Evolutionary conservation across 768 basidiomycete species (phyloP), one percentile per base, ranked within the genome.

Genomic region (Pleurotus tuber-regium): DNA sequence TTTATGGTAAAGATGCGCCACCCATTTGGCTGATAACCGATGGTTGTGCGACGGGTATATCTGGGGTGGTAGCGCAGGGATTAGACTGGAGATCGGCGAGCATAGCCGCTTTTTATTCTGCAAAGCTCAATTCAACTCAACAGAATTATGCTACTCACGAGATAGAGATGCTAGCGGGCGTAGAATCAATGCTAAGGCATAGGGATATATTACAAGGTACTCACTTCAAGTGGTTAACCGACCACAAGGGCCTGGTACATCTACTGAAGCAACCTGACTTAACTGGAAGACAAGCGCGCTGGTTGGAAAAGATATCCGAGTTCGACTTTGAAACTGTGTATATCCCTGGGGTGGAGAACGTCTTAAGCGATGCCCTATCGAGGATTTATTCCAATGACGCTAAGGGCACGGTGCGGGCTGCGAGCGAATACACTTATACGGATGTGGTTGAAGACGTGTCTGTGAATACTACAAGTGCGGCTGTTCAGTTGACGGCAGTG

Each of bases 341-440:
- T 41, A 38, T 60, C 1, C 59, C 57, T 4, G 59, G 59, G 1
- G 30, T 30, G 2, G 48, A 55, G 8, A 60, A 60, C 38, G 53
- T 57, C 1, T 50, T 63, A 1, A 63, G 69, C 0, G 69, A 75
- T 50, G 61, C 70, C 0, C 53, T 75, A 5, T 73, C 70, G 0
- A 53, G 63, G 0, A 33, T 64, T 3, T 62, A 59, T 30, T 50
- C 57, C 2, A 52, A 56, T 23, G 47, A 54, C 24, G 19, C 30
- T 4, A 42, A 53, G 4, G 60, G 61, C 0, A 57, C 52, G 0
- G 52, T 59, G 8, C 12, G 55, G 3, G 43, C 60, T 2, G 7
- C 19, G 1, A 57, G 54, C 26, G 59, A 62, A 31, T 59, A 61
- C 29, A 59, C 54, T 1, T 53, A 57, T 18, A n/a, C 18, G 4